phyloP scores from a whole-genome alignment of 257 asterid species.

The Cinchona pubescens region DNA sequence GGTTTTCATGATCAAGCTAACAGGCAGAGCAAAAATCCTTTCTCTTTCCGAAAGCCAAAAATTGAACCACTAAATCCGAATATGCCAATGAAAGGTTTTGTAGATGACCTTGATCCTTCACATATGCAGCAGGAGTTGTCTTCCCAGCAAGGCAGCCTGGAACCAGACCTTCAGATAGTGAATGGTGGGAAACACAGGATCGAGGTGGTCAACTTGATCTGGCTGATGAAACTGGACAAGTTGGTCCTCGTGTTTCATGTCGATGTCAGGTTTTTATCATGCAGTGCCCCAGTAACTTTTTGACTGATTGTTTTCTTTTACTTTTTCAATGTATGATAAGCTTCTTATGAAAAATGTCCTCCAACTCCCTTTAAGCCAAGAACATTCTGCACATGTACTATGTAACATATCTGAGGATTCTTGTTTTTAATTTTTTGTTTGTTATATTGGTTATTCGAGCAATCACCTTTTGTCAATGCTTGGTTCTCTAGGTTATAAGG shows the following conservation, averaged over 20 bases:
- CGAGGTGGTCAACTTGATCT: constrained; percentile 74
- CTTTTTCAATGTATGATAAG: not conserved
- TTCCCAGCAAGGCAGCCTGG: constrained; percentile 54
- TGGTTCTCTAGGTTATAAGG: constrained; percentile 65
- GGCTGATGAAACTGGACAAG: constrained; percentile 84
- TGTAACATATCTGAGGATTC: not conserved
- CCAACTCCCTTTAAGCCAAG: not conserved
- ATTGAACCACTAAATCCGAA: constrained; percentile 57
- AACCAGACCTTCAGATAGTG: constrained; percentile 38
- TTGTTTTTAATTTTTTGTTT: not conserved
- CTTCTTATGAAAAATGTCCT: not conserved
- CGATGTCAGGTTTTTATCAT: constrained; percentile 65
- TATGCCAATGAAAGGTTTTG: constrained; percentile 89
- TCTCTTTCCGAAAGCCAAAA: constrained; percentile 68
- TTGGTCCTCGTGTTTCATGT: constrained; percentile 87
- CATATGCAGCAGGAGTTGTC: constrained; percentile 46
- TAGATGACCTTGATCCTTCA: constrained; percentile 54
- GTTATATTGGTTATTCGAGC: not conserved
- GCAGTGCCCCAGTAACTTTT: constrained; percentile 7
- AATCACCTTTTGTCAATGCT: not conserved
- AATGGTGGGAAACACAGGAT: constrained; percentile 97
- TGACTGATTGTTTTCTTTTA: not conserved
- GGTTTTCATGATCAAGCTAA: constrained; percentile 55
- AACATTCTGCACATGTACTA: not conserved
- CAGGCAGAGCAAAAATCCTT: constrained; percentile 54